Evolutionary conservation across 805 yeast genomes (phyloP).

Genomic region (Kodamaea sagamina): DNA sequence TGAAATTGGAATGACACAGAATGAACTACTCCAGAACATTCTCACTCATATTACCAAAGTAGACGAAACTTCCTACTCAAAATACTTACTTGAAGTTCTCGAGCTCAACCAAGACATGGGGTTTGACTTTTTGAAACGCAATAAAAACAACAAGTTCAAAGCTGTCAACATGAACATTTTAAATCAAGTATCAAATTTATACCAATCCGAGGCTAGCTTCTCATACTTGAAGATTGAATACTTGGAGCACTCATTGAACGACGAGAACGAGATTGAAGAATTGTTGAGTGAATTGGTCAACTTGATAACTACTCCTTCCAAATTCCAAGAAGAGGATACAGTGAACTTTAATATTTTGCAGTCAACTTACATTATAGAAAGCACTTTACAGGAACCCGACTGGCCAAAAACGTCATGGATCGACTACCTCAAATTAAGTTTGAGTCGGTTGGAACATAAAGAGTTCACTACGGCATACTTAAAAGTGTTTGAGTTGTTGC

Average conservation of each 20-base stretch:
- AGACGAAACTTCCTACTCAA: conserved; percentile 30
- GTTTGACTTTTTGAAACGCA: conserved; percentile 32
- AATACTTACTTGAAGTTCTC: conserved; percentile 33
- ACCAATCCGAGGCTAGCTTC: conserved; percentile 25
- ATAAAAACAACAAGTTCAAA: conserved; percentile 27
- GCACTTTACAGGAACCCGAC: conserved; percentile 25
- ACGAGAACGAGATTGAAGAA: conserved; percentile 24
- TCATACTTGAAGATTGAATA: conserved; percentile 36
- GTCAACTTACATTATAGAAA: conserved; percentile 32
- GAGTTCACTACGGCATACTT: conserved; percentile 31
- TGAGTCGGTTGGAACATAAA: conserved; percentile 29
- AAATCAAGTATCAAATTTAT: conserved; percentile 27
- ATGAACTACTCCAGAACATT: conserved; percentile 9
- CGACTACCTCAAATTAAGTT: conserved; percentile 32
- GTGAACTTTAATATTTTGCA: conserved; percentile 30
- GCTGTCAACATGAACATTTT: conserved; percentile 33
- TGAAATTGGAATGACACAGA: conserved; percentile 2
- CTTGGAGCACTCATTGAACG: conserved; percentile 32
- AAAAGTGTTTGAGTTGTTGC: conserved; percentile 36
- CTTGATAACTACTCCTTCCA: conserved; percentile 18
- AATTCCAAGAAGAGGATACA: conserved; percentile 18
- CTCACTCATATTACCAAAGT: conserved; percentile 18
- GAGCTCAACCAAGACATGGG: conserved; percentile 31
- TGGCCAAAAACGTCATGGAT: conserved; percentile 45
- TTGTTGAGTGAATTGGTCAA: conserved; percentile 28